phyloP scores from a whole-genome alignment of 306 rosid species.

The Carpinus fangiana region DNA sequence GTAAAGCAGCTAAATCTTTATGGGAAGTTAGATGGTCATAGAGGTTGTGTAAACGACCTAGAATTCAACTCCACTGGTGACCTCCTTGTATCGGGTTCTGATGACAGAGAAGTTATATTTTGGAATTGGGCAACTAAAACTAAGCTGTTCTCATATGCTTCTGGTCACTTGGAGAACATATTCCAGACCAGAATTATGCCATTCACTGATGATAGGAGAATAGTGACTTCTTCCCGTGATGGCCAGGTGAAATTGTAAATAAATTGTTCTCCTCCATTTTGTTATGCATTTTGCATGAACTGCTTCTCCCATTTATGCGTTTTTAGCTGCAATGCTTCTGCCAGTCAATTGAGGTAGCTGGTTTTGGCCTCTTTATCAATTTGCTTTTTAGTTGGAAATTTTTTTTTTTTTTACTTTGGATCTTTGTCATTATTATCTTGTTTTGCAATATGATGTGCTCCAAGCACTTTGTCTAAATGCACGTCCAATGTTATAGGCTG shows the following conservation, averaged over 20 bases:
- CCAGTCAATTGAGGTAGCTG: too few species aligned
- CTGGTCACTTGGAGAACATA: conserved; percentile 49
- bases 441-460: not conserved
- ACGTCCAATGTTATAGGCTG: not conserved
- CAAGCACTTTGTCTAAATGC: not conserved
- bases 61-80: conserved; percentile 63
- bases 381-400: not conserved
- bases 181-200: conserved; percentile 58
- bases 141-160: conserved; percentile 38
- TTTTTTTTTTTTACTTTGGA: too few species aligned
- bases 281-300: not conserved
- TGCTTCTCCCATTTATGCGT: not conserved
- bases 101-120: conserved; percentile 46
- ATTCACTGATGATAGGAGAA: conserved; percentile 37
- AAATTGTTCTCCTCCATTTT: not conserved
- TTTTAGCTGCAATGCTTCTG: not conserved
- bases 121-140: conserved; percentile 55
- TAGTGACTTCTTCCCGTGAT: conserved; percentile 60
- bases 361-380: not conserved
- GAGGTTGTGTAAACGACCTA: conserved; percentile 52
- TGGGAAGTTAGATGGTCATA: conserved; percentile 47
- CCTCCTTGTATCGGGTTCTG: conserved; percentile 57
- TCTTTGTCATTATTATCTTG: not conserved
- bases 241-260: conserved; percentile 43
- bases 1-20: conserved; percentile 45